Evolutionary conservation across 352 stramenopile species (phyloP), one percentile per base, ranked within the genome.

Genomic region (Globisporangium camurandrum): DNA sequence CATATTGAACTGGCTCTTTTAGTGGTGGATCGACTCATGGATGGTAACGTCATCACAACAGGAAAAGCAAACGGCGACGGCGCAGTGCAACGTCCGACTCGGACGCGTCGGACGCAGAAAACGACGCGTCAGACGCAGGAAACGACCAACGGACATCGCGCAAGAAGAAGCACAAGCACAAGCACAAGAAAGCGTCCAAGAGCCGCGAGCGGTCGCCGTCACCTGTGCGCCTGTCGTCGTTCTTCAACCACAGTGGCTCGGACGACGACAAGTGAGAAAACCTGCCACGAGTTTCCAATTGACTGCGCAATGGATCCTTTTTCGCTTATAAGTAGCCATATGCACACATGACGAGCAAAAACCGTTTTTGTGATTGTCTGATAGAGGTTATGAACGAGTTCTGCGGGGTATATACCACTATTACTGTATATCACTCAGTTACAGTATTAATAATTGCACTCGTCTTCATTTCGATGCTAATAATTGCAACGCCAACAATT

Each of bases 171-270:
- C 58, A 69, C 31, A 61, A 71, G 59, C 62, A 70, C 28, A 66
- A 68, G 34, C 44, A 58, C 51, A 75, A 81, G 56, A 70, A 69
- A 50, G 75, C 86, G 47, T 69, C 56, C 49, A 76, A 68, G 20
- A 41, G 49, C 28, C 55, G 56, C 24, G 66, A 77, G 38, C 59
- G 46, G 31, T 89, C 67, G 31, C 62, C 67, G 27, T 89, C 77
- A 39, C 74, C 81, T 27, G 64, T 90, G 57, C 75, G 84, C 26
- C 71, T 98, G 22, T 96, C 84, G 9, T 91, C 86, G n/a, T 98
- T 98, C 59, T 89, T 98, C 51, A 71, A 89, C 34, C 66, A 85
- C 31, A 66, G 66, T 8, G 52, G 23, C 0, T 59, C 52, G 36
- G 53, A 45, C 14, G 53, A 59, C 20, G 53, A 59, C 14, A n/a